Conservation (phyloP, 2,329 filamentous ascomycete genomes). For the Pseudogymnoascus sp. region DNA sequence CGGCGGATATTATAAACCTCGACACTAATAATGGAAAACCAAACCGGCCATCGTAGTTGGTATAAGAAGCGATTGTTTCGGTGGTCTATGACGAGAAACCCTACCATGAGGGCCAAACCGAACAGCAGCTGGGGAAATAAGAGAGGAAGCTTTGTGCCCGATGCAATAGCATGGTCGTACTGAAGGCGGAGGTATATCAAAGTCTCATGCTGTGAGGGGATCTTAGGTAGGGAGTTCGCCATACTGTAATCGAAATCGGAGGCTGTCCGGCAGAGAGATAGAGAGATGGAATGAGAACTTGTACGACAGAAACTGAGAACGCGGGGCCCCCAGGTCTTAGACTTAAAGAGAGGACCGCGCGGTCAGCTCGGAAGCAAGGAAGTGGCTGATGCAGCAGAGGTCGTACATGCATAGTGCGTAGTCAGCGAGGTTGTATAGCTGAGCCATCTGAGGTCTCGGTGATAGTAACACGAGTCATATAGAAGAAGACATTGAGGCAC, state of each 20-base stretch:
- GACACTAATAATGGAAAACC: conserved; percentile 37
- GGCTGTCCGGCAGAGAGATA: not conserved
- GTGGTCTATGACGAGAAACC: conserved; percentile 53
- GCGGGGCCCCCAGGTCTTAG: not conserved
- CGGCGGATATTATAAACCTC: conserved; percentile 36
- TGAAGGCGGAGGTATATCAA: not conserved
- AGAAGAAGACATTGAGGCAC: not conserved
- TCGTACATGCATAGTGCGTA: not conserved
- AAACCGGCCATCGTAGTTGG: conserved; percentile 42
- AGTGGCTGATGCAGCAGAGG: not conserved
- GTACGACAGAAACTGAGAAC: not conserved
- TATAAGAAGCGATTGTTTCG: conserved; percentile 43
- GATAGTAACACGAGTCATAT: not conserved
- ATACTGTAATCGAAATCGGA: not conserved
- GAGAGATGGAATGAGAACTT: not conserved
- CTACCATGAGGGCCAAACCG: conserved; percentile 39
- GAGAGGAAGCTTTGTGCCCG: conserved; percentile 40
- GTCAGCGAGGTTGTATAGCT: no score
- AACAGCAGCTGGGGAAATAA: conserved; percentile 46
- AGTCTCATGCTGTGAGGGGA: not conserved
- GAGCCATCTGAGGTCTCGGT: no score
- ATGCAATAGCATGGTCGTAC: conserved; percentile 21
- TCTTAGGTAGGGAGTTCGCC: not conserved
- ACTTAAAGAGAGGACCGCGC: not conserved
- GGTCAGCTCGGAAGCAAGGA: not conserved